phyloP scores from a whole-genome alignment of 2,329 filamentous ascomycete species.

The Xylariaceae sp. region DNA sequence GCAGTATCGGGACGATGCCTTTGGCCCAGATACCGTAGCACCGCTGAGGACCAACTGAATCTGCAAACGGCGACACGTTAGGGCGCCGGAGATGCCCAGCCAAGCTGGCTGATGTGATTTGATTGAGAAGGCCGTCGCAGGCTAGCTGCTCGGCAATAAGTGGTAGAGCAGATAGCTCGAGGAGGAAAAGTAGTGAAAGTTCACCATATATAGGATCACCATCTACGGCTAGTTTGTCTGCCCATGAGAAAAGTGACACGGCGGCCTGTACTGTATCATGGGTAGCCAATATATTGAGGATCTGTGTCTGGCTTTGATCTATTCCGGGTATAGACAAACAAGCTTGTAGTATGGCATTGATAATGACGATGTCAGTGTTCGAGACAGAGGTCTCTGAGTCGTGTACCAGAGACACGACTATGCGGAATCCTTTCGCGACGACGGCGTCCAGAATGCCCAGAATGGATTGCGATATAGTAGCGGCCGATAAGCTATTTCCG shows the following conservation, averaged over 20 bases:
- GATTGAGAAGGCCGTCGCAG: constrained; percentile 76
- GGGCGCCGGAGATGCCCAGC: constrained; percentile 70
- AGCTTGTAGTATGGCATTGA: constrained; percentile 85
- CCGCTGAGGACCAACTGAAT: constrained; percentile 61
- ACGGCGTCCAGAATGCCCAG: constrained; percentile 77
- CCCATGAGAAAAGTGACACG: constrained; percentile 87
- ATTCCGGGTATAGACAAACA: constrained; percentile 75
- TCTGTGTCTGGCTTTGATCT: constrained; percentile 65
- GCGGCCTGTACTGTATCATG: constrained; percentile 77
- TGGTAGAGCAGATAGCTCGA: constrained; percentile 79
- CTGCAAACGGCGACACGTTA: constrained; percentile 74
- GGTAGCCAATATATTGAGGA: constrained; percentile 65
- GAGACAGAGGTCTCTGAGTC: constrained; percentile 61
- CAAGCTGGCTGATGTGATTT: constrained; percentile 74
- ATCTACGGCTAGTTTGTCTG: constrained; percentile 72
- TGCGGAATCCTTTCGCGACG: constrained; percentile 77
- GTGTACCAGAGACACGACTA: constrained; percentile 77
- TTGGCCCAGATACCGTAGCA: constrained; percentile 89
- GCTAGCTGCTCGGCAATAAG: constrained; percentile 85
- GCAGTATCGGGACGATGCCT: constrained; percentile 78
- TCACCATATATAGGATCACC: constrained; percentile 91
- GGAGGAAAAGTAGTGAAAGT: constrained; percentile 81
- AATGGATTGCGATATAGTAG: constrained; percentile 55
- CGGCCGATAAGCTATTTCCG: constrained; percentile 34
- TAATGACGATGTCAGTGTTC: constrained; percentile 78